These are phyloP conservation scores for Kwoniella europaea DNA, from an alignment of 768 basidiomycete genomes.

Conservation along the genomic window DNA sequence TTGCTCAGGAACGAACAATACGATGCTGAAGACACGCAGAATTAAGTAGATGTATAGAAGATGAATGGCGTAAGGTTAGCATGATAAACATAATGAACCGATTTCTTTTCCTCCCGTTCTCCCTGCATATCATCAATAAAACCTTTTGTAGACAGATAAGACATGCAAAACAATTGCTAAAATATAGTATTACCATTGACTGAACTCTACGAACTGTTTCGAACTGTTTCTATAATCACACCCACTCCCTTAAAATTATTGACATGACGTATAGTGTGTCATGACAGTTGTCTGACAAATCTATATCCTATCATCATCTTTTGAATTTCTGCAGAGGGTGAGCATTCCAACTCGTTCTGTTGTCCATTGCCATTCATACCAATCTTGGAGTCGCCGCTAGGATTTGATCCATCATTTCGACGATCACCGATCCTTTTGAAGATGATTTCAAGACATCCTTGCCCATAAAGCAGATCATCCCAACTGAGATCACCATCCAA, in stretches of 20 bases:
- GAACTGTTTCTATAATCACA: too few species aligned
- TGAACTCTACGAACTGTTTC: too few species aligned
- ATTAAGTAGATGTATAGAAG: conserved; percentile 1
- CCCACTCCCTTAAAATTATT: too few species aligned
- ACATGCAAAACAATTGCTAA: not conserved
- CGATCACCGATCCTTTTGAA: too few species aligned
- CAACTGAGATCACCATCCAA: too few species aligned
- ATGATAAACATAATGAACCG: not conserved
- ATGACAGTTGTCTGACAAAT: not conserved
- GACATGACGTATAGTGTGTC: too few species aligned
- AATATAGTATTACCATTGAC: not conserved
- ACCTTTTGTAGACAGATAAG: not conserved
- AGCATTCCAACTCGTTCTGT: not conserved
- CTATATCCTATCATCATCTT: not conserved
- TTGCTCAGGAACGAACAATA: conserved; percentile 58
- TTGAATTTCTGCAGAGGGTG: too few species aligned
- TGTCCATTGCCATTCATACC: not conserved
- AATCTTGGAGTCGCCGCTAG: not conserved
- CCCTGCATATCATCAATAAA: not conserved
- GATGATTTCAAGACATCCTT: too few species aligned
- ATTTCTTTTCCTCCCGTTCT: not conserved
- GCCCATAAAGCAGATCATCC: too few species aligned
- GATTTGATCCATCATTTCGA: too few species aligned
- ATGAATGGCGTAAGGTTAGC: not conserved
- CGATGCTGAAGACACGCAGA: conserved; percentile 53